phyloP scores from a whole-genome alignment of 441 rosid genomes.

The Flueggea neowawraea region DNA sequence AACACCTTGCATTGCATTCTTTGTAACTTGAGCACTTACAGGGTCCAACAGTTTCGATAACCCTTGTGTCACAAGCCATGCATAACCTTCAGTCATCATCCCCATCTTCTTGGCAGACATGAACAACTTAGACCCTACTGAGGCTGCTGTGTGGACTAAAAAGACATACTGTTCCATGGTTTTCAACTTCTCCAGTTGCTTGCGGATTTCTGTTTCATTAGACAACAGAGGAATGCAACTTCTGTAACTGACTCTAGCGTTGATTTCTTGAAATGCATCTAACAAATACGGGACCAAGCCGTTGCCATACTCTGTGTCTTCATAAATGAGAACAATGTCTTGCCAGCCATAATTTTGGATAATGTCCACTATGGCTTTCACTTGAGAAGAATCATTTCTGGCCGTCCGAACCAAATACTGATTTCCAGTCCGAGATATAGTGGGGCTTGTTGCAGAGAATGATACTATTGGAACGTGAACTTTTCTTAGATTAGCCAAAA shows the following conservation, averaged over 20 bases:
- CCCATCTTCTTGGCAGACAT: conserved; percentile 20
- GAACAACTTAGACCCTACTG: conserved; percentile 24
- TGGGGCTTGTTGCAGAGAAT: conserved; percentile 40
- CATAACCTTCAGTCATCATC: conserved; percentile 44
- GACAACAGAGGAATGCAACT: conserved; percentile 14
- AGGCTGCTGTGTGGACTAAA: conserved; percentile 31
- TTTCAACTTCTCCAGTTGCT: conserved; percentile 21
- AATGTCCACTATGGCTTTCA: conserved; percentile 27
- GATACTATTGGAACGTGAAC: conserved; percentile 41
- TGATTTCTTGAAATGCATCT: conserved; percentile 25
- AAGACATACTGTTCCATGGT: conserved; percentile 28
- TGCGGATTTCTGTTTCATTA: neutral
- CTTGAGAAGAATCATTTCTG: conserved; percentile 34
- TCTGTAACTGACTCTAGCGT: conserved; percentile 11
- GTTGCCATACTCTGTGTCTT: conserved; percentile 33
- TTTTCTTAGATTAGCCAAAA: conserved; percentile 28
- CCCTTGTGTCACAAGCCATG: conserved; percentile 42
- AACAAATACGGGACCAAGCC: conserved; percentile 33
- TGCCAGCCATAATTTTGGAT: conserved; percentile 36
- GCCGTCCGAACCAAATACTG: conserved; percentile 36
- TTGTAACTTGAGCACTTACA: neutral
- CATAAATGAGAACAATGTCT: conserved; percentile 24
- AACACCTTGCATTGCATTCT: conserved; percentile 12
- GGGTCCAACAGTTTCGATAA: conserved; percentile 21
- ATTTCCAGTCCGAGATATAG: conserved; percentile 14